Evolutionary conservation across 495 filamentous ascomycete genomes (phyloP).

Genomic region (Lasiosphaeria hispida): DNA sequence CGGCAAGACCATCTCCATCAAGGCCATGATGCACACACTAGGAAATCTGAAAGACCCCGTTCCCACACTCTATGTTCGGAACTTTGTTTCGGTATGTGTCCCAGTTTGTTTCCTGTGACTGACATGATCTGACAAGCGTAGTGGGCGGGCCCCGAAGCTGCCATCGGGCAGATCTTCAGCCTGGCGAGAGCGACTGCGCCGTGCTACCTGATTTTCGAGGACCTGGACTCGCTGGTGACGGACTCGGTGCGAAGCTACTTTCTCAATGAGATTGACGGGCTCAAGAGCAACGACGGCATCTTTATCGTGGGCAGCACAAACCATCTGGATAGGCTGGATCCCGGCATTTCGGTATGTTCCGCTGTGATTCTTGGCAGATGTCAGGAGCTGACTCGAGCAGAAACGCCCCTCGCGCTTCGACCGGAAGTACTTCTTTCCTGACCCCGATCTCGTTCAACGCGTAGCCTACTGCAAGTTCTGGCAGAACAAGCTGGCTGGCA

Average conservation of each 20-base stretch:
- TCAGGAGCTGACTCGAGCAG: conserved; percentile 8
- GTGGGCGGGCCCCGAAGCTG: conserved; percentile 42
- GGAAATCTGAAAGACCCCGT: conserved; percentile 37
- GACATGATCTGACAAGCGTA: conserved; percentile 28
- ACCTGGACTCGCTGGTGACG: conserved; percentile 61
- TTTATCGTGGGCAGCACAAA: conserved; percentile 66
- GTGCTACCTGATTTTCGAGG: conserved; percentile 60
- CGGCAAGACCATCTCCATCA: conserved; percentile 68
- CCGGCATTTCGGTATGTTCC: conserved; percentile 51
- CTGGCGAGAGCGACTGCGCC: conserved; percentile 52
- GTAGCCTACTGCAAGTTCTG: conserved; percentile 57
- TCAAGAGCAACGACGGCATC: conserved; percentile 65
- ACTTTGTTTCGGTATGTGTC: conserved; percentile 32
- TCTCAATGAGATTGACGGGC: conserved; percentile 68
- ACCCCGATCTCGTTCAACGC: conserved; percentile 53
- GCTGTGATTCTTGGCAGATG: no score
- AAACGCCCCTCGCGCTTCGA: conserved; percentile 65
- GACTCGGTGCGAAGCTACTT: conserved; percentile 59
- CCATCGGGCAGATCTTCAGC: conserved; percentile 48
- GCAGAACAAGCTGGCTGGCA: conserved; percentile 54
- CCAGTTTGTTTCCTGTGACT: conserved; percentile 41
- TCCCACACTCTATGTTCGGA: conserved; percentile 38
- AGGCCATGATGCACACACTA: conserved; percentile 62
- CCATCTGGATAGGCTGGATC: conserved; percentile 57
- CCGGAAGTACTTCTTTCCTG: conserved; percentile 60